phyloP scores from a whole-genome alignment of 2,329 filamentous ascomycete species.

The Periconia sp. region DNA sequence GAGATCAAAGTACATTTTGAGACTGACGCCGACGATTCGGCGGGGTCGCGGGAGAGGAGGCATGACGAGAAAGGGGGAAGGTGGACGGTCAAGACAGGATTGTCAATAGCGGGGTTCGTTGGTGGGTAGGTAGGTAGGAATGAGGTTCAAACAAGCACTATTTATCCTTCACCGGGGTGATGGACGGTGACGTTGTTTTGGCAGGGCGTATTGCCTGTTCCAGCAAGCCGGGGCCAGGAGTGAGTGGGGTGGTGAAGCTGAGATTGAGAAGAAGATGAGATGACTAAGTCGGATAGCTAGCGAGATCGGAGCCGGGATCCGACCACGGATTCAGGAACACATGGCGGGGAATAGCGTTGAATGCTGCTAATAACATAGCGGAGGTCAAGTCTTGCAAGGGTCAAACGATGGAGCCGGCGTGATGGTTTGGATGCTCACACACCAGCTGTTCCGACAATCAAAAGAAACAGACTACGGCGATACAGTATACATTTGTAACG shows the following conservation, averaged over 20 bases:
- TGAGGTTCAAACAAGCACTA: not conserved
- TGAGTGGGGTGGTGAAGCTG: too few relatives aligned
- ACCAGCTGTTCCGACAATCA: too few relatives aligned
- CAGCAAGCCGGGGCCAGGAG: not conserved
- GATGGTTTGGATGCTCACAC: too few relatives aligned
- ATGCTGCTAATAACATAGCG: not conserved
- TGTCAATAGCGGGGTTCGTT: not conserved
- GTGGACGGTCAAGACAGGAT: not conserved
- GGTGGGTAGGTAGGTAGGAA: not conserved
- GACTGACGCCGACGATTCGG: constrained; percentile 71
- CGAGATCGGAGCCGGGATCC: constrained; percentile 14
- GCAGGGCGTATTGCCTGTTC: not conserved
- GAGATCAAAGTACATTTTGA: constrained; percentile 80
- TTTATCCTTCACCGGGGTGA: too few relatives aligned
- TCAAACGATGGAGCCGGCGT: too few relatives aligned
- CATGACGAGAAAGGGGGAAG: constrained; percentile 17
- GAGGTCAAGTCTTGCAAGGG: not conserved
- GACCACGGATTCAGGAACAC: constrained; percentile 2
- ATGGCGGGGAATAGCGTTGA: not conserved
- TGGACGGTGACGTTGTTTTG: not conserved
- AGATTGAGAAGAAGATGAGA: not conserved
- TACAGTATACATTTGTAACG: too few relatives aligned
- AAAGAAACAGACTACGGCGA: too few relatives aligned
- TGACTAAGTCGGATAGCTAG: not conserved
- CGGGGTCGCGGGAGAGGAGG: constrained; percentile 47